A percentile compares a stretch with the other conserved stretches of the same genome.
These are phyloP conservation scores for Pseudoturritis turrita DNA, from an alignment of 345 rosid species.

Conservation along the genomic window DNA sequence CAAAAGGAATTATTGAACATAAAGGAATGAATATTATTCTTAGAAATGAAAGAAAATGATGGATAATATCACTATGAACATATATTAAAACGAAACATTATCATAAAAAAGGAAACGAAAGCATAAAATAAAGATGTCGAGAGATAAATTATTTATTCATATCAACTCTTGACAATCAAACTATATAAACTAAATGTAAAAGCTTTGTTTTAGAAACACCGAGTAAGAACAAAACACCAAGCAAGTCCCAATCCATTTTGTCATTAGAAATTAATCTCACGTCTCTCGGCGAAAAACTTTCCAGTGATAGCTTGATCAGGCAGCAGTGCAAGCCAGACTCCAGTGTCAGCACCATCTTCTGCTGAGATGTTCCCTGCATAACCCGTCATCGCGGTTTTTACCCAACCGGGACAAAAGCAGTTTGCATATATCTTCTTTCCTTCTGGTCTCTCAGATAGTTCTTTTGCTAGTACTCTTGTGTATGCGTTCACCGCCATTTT, in stretches of 20 bases:
- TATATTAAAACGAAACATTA: too few species aligned
- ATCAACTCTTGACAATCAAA: too few species aligned
- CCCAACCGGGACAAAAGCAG: constrained; percentile 98
- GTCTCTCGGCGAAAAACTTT: constrained; percentile 90
- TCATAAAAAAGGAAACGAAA: too few species aligned
- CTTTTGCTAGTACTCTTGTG: constrained; percentile 65
- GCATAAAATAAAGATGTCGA: too few species aligned
- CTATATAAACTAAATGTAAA: too few species aligned
- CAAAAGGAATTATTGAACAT: too few species aligned
- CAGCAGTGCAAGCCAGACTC: constrained; percentile 88
- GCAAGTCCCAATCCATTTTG: background rate
- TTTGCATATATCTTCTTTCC: constrained; percentile 75
- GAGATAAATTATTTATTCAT: too few species aligned
- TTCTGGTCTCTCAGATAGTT: constrained; percentile 55
- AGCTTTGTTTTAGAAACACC: background rate
- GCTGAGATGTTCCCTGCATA: constrained; percentile 87
- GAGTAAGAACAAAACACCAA: background rate
- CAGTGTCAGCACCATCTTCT: constrained; percentile 88
- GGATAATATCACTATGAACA: too few species aligned
- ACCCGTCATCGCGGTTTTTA: constrained; percentile 92
- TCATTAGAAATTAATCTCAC: constrained; percentile 58
- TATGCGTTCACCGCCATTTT: constrained; percentile 84
- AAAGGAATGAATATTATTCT: too few species aligned
- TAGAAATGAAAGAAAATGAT: too few species aligned
- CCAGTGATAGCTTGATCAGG: constrained; percentile 74